Percentiles rank a stretch among this genome's conserved stretches.
phyloP scores from a whole-genome alignment of 352 stramenopile species.

The Pythium dissimile region DNA sequence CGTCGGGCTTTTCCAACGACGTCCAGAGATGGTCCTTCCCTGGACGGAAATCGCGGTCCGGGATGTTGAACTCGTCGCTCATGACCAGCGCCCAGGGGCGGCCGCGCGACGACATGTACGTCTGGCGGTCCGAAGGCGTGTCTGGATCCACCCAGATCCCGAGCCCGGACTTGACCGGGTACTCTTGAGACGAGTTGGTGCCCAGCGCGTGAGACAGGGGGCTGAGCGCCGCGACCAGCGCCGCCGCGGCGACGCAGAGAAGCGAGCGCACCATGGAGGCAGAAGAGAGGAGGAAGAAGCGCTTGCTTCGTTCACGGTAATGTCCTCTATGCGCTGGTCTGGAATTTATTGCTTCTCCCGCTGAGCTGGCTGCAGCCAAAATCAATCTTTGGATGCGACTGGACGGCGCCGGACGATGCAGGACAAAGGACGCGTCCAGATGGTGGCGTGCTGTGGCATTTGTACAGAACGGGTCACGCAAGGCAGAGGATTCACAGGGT shows the following conservation, averaged over 20 bases:
- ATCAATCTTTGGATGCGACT: background rate
- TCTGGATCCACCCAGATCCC: slow-evolving; percentile 42
- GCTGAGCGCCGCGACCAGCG: background rate
- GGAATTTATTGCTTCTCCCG: background rate
- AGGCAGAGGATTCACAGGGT: background rate
- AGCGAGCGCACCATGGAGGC: background rate
- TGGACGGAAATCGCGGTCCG: slow-evolving; percentile 69
- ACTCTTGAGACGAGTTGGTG: slow-evolving; percentile 2
- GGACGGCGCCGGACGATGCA: background rate
- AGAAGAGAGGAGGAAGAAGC: background rate
- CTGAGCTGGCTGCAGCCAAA: background rate
- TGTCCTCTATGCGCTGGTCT: too few species aligned
- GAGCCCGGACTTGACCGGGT: slow-evolving; percentile 39
- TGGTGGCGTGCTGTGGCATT: slow-evolving; percentile 1
- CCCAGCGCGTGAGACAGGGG: background rate
- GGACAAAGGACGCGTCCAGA: background rate
- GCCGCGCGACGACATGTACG: slow-evolving; percentile 32
- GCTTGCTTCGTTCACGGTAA: too few species aligned
- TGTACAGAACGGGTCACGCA: background rate
- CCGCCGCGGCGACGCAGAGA: background rate
- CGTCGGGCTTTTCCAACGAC: background rate
- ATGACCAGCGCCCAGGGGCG: slow-evolving; percentile 49
- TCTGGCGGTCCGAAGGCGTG: slow-evolving; percentile 25
- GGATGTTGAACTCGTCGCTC: slow-evolving; percentile 68
- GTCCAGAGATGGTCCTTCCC: slow-evolving; percentile 9